Conservation (phyloP, 129 eudicot genomes). For the Flaveria robusta region DNA sequence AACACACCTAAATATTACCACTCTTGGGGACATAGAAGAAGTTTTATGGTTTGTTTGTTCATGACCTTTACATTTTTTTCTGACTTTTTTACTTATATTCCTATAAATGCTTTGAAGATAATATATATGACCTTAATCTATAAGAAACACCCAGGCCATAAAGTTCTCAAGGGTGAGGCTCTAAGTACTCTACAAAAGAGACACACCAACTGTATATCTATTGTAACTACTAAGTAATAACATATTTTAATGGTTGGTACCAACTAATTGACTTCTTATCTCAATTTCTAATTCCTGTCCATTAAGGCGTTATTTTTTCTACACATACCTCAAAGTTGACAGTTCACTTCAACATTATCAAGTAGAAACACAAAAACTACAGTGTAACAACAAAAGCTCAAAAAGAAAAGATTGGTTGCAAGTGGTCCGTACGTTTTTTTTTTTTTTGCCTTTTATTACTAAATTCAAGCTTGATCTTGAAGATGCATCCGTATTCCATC, state of each 20-base stretch:
- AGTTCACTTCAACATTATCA: background rate
- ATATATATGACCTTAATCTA: background rate
- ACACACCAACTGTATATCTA: background rate
- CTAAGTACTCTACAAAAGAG: slow-evolving; percentile 20
- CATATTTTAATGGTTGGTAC: background rate
- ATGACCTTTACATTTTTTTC: background rate
- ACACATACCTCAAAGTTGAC: slow-evolving; percentile 20
- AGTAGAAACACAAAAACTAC: slow-evolving; percentile 6
- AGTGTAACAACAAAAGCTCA: slow-evolving; percentile 13
- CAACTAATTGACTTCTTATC: background rate
- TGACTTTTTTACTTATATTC: background rate
- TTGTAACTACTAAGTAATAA: background rate
- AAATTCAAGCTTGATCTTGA: slow-evolving; percentile 17
- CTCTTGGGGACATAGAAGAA: background rate
- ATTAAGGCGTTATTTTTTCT: background rate
- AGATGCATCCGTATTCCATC: background rate
- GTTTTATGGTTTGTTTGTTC: background rate
- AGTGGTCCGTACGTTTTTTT: slow-evolving; percentile 32
- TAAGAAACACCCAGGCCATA: slow-evolving; percentile 13
- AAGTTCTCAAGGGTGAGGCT: slow-evolving; percentile 14
- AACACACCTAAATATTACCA: background rate
- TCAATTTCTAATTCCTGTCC: background rate
- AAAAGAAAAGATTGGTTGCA: slow-evolving; percentile 7
- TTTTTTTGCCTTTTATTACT: slow-evolving; percentile 23
- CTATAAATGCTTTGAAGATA: slow-evolving; percentile 1